phyloP scores from a whole-genome alignment of 495 filamentous ascomycete species.

The Aspergillus coremiiformis region DNA sequence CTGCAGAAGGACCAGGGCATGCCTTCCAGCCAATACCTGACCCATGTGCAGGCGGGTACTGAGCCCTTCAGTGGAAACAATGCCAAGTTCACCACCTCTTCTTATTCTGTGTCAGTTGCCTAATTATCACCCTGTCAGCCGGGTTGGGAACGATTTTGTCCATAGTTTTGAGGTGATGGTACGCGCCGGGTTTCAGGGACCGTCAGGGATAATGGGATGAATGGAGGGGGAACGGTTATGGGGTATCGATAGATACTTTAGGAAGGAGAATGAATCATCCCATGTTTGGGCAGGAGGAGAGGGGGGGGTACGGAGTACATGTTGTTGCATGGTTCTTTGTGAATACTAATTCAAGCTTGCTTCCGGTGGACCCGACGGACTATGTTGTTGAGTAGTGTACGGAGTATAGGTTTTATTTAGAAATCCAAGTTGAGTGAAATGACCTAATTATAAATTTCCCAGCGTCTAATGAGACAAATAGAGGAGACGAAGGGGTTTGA shows the following conservation, averaged over 20 bases:
- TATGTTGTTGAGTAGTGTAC: too few relatives aligned
- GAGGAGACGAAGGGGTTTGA: not conserved
- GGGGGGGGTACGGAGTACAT: too few relatives aligned
- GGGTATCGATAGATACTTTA: not conserved
- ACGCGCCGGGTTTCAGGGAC: not conserved
- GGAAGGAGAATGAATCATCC: constrained; percentile 1
- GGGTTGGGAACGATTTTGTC: not conserved
- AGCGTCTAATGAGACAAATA: not conserved
- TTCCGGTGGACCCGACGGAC: too few relatives aligned
- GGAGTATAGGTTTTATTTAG: not conserved
- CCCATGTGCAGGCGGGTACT: constrained; percentile 48
- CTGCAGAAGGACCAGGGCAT: constrained; percentile 44
- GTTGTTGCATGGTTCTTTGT: not conserved
- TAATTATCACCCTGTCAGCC: constrained; percentile 15
- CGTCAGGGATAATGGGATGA: not conserved
- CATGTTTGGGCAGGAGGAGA: not conserved
- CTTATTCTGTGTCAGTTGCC: constrained; percentile 35
- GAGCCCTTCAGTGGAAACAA: constrained; percentile 46
- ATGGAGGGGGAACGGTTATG: not conserved
- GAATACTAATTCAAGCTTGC: too few relatives aligned
- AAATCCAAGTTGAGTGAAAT: not conserved
- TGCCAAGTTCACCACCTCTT: constrained; percentile 29
- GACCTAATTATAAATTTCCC: not conserved
- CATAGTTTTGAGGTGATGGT: not conserved
- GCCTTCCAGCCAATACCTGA: constrained; percentile 45